phyloP scores from a whole-genome alignment of 2,329 filamentous ascomycete species.

The Talaromyces funiculosus region DNA sequence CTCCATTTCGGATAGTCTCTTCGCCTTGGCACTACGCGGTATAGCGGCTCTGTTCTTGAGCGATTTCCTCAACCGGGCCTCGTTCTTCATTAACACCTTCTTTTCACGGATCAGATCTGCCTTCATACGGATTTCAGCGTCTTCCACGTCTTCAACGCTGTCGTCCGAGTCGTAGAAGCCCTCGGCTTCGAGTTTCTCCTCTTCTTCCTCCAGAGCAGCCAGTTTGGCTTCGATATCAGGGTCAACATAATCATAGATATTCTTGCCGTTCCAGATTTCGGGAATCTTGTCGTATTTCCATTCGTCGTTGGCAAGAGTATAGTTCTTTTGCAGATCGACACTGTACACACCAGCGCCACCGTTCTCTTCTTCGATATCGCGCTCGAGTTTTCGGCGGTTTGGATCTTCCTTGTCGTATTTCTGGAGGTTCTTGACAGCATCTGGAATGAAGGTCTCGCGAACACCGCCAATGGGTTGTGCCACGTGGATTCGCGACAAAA shows the following conservation, averaged over 20 bases:
- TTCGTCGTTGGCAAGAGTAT: constrained; percentile 76
- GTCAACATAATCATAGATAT: constrained; percentile 95
- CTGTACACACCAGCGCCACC: constrained; percentile 95
- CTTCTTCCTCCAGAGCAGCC: constrained; percentile 85
- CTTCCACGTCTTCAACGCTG: constrained; percentile 79
- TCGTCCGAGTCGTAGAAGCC: constrained; percentile 88
- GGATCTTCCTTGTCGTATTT: constrained; percentile 90
- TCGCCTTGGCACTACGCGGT: constrained; percentile 72
- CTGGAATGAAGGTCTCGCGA: constrained; percentile 81
- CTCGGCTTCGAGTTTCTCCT: constrained; percentile 83
- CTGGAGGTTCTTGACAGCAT: constrained; percentile 70
- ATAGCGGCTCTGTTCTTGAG: constrained; percentile 97
- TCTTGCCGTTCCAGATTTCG: constrained; percentile 90
- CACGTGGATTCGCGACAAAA: constrained; percentile 92
- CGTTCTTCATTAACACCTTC: constrained; percentile 85
- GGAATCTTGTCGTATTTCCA: constrained; percentile 97
- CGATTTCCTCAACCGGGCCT: constrained; percentile 88
- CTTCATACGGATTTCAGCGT: constrained; percentile 82
- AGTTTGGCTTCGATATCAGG: constrained; percentile 94
- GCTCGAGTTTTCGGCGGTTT: constrained; percentile 70
- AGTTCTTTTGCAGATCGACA: constrained; percentile 84
- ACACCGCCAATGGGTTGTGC: constrained; percentile 82
- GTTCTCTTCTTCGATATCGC: constrained; percentile 84
- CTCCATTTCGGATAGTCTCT: constrained; percentile 82
- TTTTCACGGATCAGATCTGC: constrained; percentile 95